Evolutionary conservation across 2,329 filamentous ascomycete species (phyloP), one percentile per base, ranked within the genome.

Genomic region (Fusarium sarcochroum): DNA sequence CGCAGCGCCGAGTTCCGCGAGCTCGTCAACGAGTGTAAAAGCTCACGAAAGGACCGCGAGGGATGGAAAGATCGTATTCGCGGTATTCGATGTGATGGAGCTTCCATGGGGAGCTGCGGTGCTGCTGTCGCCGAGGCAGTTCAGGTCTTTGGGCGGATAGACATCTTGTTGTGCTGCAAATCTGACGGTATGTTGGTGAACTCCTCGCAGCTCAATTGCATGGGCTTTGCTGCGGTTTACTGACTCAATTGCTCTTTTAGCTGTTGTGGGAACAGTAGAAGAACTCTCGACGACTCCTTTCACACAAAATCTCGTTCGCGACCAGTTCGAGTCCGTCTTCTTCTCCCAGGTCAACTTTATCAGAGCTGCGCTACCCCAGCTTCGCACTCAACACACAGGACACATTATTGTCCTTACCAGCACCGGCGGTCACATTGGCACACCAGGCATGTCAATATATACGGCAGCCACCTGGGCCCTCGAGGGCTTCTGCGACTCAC

Each of bases 311-410:
- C 86, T 98, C 18, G 91, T 97, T 35, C 89, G 92, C 64, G 93
- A 97, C 75, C 95, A 98, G 78, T 98, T 98, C 77, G 95, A 98
- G 79, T 90, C 90, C 67, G 93, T 97, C 74, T 98, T 97, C 84
- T 98, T 98, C 79, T 93, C 93, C 1, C 94, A 97, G 59, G 91
- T 98, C 78, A 98, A 98, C 80, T 93, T 97, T 77, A 97, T 98
- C 82, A 97, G 96, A 78, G 92, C 94, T 15, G 86, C 90, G 2
- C 84, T 99, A 21, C 94, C 95, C 1, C 86, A 90, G 55, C 90
- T 98, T 78, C 87, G 96, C 42, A 85, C 86, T 63, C 91, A 94
- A 75, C 90, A 91, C 72, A 94, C 91, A 10, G 96, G 96, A 0
- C 96, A 99, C 78, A 91, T 98, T 67, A 91, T 98, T 66, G 88